Evolutionary conservation across 2,329 filamentous ascomycete genomes (phyloP).

Genomic region (Remersonia thermophila): DNA sequence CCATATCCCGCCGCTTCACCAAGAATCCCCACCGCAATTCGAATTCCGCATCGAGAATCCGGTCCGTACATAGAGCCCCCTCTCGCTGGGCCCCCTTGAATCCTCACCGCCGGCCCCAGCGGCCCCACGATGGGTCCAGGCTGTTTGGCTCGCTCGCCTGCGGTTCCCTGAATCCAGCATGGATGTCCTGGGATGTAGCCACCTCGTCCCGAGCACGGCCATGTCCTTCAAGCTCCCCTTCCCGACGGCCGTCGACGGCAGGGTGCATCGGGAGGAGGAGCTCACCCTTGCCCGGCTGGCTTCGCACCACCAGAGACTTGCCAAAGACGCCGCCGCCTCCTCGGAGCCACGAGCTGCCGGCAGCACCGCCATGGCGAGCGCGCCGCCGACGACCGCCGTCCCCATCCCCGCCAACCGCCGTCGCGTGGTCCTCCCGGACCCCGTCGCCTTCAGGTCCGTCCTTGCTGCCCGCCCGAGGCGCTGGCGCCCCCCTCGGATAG

Average conservation of each 20-base stretch:
- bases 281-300: conserved; percentile 22
- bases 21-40: no score
- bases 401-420: conserved; percentile 25
- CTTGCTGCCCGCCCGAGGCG: neutral
- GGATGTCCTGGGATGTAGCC: conserved; percentile 7
- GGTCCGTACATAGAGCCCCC: no score
- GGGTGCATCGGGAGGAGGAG: conserved; percentile 27
- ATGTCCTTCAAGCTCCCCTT: conserved; percentile 30
- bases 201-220: conserved; percentile 1
- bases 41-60: no score
- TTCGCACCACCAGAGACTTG: conserved; percentile 18
- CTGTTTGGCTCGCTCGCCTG: neutral
- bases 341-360: no score
- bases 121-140: conserved; percentile 10
- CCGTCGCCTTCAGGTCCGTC: conserved; percentile 41
- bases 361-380: conserved; percentile 4
- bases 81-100: no score
- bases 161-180: conserved; percentile 7
- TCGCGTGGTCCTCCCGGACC: conserved; percentile 45
- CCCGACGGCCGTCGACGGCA: conserved; percentile 21
- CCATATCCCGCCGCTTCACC: no score
- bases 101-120: neutral
- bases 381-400: conserved; percentile 16
- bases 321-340: conserved; percentile 3
- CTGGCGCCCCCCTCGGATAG: no score